Evolutionary conservation across 352 stramenopile species (phyloP), one percentile per base, ranked within the genome.

Genomic region (Phytophthora vignae): DNA sequence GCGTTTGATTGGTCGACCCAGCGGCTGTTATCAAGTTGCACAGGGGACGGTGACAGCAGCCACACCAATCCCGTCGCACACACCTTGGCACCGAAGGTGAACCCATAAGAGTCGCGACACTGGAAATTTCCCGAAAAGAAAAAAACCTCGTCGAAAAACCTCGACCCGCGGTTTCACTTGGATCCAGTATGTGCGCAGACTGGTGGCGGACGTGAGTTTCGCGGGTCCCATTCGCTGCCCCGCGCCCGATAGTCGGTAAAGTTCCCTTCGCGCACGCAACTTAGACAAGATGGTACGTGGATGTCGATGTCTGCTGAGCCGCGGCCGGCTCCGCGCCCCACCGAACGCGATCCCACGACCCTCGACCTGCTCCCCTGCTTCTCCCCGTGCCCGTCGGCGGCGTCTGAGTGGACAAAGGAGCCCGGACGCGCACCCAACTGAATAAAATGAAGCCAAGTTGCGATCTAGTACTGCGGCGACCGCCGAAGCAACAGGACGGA

Each of bases 121-220:
- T n/a, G n/a, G n/a, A n/a, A n/a, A n/a, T n/a, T n/a, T n/a, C n/a
- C n/a, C n/a, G n/a, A n/a, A n/a, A n/a, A n/a, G 2, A 2, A 33
- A 64, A 73, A 69, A 73, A 73, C 66, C 66, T 72, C 36, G 25
- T 4, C 11, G 33, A 79, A 83, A 75, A 85, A 85, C 78, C 78
- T 85, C 56, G n/a, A 0, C 19, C 33, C 14, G 56, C 44, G 4
- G 7, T 15, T 40, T 75, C 15, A 77, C 76, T 84, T 73, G 69
- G 21, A 55, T 64, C 71, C 25, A 72, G 48, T 84, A 84, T 78
- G 55, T 17, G 78, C 56, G 67, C 57, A 83, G 77, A 70, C 78
- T 84, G 79, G 79, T 72, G 77, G 74, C 74, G 71, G 69, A 71
- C 71, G 75, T 67, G 64, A 69, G 69, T 81, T 81, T 81, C 70